phyloP scores from a whole-genome alignment of 1,284 basidiomycete genomes.

The Lentinus polychrous region DNA sequence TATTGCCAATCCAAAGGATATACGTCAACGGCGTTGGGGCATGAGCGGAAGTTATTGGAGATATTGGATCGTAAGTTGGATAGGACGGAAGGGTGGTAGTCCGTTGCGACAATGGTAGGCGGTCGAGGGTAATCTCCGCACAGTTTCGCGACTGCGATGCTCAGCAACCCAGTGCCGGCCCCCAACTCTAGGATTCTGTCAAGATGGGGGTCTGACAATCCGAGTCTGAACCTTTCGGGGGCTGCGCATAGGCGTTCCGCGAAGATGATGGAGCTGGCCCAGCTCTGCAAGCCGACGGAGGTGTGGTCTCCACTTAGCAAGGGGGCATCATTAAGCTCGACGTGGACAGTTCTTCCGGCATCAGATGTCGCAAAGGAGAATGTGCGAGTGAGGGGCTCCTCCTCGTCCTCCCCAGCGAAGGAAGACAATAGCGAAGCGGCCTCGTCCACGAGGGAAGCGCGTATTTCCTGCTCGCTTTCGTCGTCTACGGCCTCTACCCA shows the following conservation, averaged over 20 bases:
- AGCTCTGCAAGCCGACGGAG: slow-evolving; percentile 82
- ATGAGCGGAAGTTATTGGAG: slow-evolving; percentile 42
- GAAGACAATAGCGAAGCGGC: slow-evolving; percentile 52
- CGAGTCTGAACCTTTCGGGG: slow-evolving; percentile 42
- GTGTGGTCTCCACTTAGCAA: slow-evolving; percentile 68
- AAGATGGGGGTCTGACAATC: slow-evolving; percentile 24
- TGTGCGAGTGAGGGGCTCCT: slow-evolving; percentile 40
- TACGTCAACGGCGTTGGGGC: slow-evolving; percentile 30
- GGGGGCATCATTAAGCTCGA: slow-evolving; percentile 76
- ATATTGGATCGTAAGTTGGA: slow-evolving; percentile 66
- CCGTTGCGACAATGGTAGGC: slow-evolving; percentile 56
- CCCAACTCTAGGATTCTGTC: slow-evolving; percentile 68
- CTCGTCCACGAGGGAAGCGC: slow-evolving; percentile 38
- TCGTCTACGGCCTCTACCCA: slow-evolving; percentile 35
- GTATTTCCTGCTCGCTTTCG: slow-evolving; percentile 28
- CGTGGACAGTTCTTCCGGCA: slow-evolving; percentile 23
- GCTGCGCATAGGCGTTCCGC: slow-evolving; percentile 59
- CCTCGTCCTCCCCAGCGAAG: slow-evolving; percentile 35
- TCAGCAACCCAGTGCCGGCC: slow-evolving; percentile 81
- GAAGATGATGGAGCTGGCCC: slow-evolving; percentile 78
- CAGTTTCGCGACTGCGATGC: slow-evolving; percentile 63
- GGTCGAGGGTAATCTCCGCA: slow-evolving; percentile 22
- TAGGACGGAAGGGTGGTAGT: slow-evolving; percentile 75
- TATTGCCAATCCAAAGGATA: slow-evolving; percentile 64
- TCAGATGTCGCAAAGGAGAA: slow-evolving; percentile 40